A percentile compares a stretch with the other conserved stretches of the same genome.
Conservation (phyloP, 108 stramenopile genomes). For the Pseudonitzschia delicatissima region DNA sequence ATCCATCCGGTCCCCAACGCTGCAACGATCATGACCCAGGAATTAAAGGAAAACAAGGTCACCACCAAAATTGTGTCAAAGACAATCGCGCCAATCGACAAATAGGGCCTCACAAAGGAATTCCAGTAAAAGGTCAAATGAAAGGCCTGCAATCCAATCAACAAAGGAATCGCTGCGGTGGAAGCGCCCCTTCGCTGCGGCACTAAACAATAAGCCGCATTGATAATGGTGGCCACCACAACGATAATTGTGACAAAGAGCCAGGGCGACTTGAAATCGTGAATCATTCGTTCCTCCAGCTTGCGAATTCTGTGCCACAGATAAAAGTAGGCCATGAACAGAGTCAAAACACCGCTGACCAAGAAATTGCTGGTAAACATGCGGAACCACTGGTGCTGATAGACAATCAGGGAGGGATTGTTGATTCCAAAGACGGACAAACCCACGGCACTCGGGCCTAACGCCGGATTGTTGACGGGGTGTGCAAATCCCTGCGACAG, state of each 20-base stretch:
- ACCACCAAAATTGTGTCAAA: slow-evolving; percentile 12
- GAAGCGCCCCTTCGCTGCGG: slow-evolving; percentile 4
- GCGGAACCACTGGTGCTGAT: slow-evolving; percentile 38
- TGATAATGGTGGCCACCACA: slow-evolving; percentile 9
- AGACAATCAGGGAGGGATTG: slow-evolving; percentile 52
- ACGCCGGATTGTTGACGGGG: slow-evolving; percentile 46
- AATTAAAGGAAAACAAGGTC: slow-evolving; percentile 27
- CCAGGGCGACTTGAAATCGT: slow-evolving; percentile 3
- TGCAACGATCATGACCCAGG: slow-evolving; percentile 29
- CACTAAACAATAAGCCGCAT: slow-evolving; percentile 6
- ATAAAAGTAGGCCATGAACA: slow-evolving; percentile 14
- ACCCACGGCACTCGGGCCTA: slow-evolving; percentile 40
- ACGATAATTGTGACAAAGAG: slow-evolving; percentile 7
- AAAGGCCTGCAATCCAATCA: slow-evolving; percentile 10
- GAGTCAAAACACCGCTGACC: slow-evolving; percentile 41
- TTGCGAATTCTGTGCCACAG: slow-evolving; percentile 5
- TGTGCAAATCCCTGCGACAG: slow-evolving; percentile 42
- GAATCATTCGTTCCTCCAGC: slow-evolving; percentile 8
- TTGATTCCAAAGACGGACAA: slow-evolving; percentile 49
- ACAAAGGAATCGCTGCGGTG: slow-evolving; percentile 5
- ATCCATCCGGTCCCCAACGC: slow-evolving; percentile 9
- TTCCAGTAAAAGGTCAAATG: slow-evolving; percentile 10
- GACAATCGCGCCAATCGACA: neutral
- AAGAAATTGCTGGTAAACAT: slow-evolving; percentile 41
- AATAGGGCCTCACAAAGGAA: neutral